phyloP scores from a whole-genome alignment of 2,329 filamentous ascomycete genomes.

The Hymenoscyphus scutula region DNA sequence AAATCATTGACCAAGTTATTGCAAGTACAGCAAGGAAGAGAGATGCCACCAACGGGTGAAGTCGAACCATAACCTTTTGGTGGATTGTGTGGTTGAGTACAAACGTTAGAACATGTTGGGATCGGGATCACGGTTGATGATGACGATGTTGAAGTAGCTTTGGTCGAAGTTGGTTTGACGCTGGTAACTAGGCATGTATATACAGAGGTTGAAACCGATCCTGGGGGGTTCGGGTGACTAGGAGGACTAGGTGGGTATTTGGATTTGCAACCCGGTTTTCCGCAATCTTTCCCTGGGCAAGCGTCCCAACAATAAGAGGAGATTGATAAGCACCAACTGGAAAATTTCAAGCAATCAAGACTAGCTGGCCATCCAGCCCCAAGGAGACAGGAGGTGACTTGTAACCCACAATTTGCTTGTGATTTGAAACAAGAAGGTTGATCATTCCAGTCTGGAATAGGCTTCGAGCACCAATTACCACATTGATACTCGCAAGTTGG shows the following conservation, averaged over 20 bases:
- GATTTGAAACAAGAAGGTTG: constrained; percentile 42
- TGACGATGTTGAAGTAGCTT: constrained; percentile 35
- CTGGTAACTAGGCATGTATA: constrained; percentile 33
- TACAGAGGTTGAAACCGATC: constrained; percentile 36
- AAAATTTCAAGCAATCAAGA: constrained; percentile 51
- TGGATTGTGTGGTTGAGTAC: constrained; percentile 52
- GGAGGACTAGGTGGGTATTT: constrained; percentile 42
- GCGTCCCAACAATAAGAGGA: constrained; percentile 43
- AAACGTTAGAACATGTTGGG: constrained; percentile 48
- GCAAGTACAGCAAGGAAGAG: constrained; percentile 52
- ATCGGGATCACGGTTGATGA: constrained; percentile 41
- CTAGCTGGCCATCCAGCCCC: constrained; percentile 49
- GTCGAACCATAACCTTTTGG: constrained; percentile 67
- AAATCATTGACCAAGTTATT: constrained; percentile 50
- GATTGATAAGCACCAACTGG: constrained; percentile 49
- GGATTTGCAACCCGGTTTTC: constrained; percentile 45
- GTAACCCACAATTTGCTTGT: constrained; percentile 42
- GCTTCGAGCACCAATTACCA: constrained; percentile 52
- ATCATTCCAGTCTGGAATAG: constrained; percentile 49
- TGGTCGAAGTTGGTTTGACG: constrained; percentile 32
- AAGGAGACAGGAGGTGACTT: constrained; percentile 51
- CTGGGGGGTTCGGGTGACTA: constrained; percentile 40
- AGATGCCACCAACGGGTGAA: constrained; percentile 52
- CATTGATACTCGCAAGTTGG: constrained; percentile 53
- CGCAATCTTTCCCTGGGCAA: constrained; percentile 39